Conservation (phyloP, 306 rosid genomes). For the Vigna nakashimae region DNA sequence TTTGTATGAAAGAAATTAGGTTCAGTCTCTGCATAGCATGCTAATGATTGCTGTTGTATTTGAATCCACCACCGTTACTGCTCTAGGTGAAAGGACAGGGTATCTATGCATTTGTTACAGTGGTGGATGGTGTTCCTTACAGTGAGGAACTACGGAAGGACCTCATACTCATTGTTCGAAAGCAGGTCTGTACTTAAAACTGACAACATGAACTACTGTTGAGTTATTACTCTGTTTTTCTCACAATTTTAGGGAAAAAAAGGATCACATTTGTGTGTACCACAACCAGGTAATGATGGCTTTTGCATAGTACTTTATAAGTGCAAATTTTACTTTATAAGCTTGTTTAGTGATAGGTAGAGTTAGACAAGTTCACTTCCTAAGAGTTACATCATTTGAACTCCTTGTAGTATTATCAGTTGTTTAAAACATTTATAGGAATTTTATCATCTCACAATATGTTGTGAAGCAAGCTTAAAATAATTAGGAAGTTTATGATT, state of each 20-base stretch:
- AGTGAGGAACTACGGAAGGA: slow-evolving; percentile 88
- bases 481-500: background rate
- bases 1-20: background rate
- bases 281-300: background rate
- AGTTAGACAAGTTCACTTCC: too few species aligned
- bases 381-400: background rate
- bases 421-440: background rate
- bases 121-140: slow-evolving; percentile 88
- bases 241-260: background rate
- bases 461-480: too few species aligned
- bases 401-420: background rate
- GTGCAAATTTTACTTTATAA: too few species aligned
- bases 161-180: slow-evolving; percentile 76
- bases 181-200: slow-evolving; percentile 66
- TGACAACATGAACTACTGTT: background rate
- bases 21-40: slow-evolving; percentile 22
- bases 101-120: slow-evolving; percentile 91
- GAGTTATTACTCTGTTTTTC: slow-evolving; percentile 6
- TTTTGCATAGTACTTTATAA: background rate
- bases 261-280: slow-evolving; percentile 19
- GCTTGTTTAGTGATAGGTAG: too few species aligned
- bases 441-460: too few species aligned
- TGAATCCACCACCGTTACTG: slow-evolving; percentile 40
- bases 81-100: slow-evolving; percentile 96
- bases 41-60: slow-evolving; percentile 35